Evolutionary conservation across 2,329 filamentous ascomycete species (phyloP), one percentile per base, ranked within the genome.

Genomic region (Penicillium sp.): DNA sequence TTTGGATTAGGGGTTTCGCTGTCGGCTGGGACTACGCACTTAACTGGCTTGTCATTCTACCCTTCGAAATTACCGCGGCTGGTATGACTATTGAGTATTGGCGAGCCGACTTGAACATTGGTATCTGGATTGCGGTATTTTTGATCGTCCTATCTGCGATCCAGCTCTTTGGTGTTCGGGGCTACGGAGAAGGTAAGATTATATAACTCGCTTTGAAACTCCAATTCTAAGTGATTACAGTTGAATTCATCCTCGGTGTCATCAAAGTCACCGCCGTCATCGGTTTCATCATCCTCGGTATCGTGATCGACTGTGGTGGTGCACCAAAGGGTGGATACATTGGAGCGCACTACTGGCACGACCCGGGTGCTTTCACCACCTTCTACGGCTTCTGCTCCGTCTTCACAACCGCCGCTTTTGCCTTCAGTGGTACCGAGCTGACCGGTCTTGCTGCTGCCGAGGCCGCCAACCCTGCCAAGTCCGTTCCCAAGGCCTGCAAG

Each of bases 21-120:
- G 75, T 78, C 68, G 76, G 76, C 16, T 78, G 76, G 76, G 74
- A 78, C 54, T 95, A 96, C 71, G 90, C 90, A 5, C 75, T 96
- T 62, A 88, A 92, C 74, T 96, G 92, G 91, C 82, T 95, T 2
- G 84, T 90, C 43, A 86, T 93, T 0, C 74, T 96, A 26, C 91
- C 91, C 0, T 81, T 96, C 47, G 91, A 96, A 72, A 87, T 96
- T 29, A 81, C 80, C 22, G 82, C 82, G 22, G 82, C 82, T 4
- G 77, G 78, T 53, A 75, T 83, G 52, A 84, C 82, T 2, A 83
- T 86, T 57, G 57, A 73, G 22, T 86, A 77, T 69, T 86, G 84
- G 83, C 61, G 60, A 33, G 68, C 74, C 0, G 78, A 79, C 55
- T 76, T 86, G 53, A 82, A 79, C 63, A 74, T 80, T 39, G 82